Percentiles rank a stretch among this genome's conserved stretches.
phyloP scores from a whole-genome alignment of 306 rosid genomes.

The Cicer arietinum region DNA sequence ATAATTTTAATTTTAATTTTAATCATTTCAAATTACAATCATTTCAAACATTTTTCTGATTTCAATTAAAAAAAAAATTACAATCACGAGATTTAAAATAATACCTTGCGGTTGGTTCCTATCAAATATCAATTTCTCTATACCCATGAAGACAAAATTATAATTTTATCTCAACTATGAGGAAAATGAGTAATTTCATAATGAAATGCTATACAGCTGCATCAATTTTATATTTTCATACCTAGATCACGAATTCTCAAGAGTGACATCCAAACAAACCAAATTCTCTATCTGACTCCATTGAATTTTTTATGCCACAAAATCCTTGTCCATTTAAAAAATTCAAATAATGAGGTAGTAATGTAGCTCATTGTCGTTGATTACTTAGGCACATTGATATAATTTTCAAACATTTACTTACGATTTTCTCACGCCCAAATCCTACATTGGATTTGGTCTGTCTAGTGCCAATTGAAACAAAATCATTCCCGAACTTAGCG shows the following conservation, averaged over 20 bases:
- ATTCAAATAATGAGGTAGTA: conserved; percentile 42
- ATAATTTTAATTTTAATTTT: too few relatives aligned
- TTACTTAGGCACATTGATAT: conserved; percentile 43
- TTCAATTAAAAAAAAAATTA: neutral
- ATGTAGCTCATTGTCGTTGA: conserved; percentile 39
- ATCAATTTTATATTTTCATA: conserved; percentile 28
- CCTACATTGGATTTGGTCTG: conserved; percentile 76
- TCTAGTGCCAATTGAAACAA: conserved; percentile 39
- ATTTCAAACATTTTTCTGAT: too few relatives aligned
- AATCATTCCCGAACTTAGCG: conserved; percentile 65
- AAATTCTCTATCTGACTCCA: conserved; percentile 36
- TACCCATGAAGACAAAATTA: conserved; percentile 32
- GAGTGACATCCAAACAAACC: conserved; percentile 38
- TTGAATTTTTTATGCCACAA: conserved; percentile 37
- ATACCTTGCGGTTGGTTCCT: neutral
- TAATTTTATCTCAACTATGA: conserved; percentile 14
- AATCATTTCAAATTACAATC: too few relatives aligned
- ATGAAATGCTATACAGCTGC: conserved; percentile 54
- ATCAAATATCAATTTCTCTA: conserved; percentile 27
- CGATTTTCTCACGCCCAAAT: conserved; percentile 74
- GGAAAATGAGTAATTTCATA: conserved; percentile 37
- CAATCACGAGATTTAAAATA: conserved; percentile 30
- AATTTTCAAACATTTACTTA: conserved; percentile 57
- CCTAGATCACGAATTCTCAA: conserved; percentile 23
- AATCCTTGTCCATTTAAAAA: conserved; percentile 28